Conservation (phyloP, 2,329 filamentous ascomycete genomes). For the Fusarium equiseti region DNA sequence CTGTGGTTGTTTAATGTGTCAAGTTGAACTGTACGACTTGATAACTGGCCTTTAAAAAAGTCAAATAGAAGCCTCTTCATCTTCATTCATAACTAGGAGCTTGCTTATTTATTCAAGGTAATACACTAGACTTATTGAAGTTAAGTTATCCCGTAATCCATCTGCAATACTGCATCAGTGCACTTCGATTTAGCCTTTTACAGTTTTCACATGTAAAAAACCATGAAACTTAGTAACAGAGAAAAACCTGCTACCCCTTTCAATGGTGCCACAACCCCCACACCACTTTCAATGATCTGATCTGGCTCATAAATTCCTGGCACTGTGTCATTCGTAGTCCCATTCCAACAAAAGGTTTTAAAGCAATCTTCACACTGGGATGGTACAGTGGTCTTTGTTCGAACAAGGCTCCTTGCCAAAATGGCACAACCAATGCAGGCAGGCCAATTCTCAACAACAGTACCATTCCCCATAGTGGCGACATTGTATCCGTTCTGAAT, state of each 20-base stretch:
- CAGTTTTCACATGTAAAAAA: neutral
- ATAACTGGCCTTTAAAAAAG: too few relatives aligned
- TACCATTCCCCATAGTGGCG: constrained; percentile 57
- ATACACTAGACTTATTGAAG: too few relatives aligned
- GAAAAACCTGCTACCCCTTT: neutral
- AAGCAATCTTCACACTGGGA: neutral
- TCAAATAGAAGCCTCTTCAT: too few relatives aligned
- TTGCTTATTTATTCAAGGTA: too few relatives aligned
- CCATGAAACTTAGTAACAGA: neutral
- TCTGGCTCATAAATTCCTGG: neutral
- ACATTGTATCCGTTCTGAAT: constrained; percentile 85
- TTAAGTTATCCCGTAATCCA: too few relatives aligned
- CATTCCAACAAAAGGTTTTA: neutral
- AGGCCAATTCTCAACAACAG: constrained; percentile 76
- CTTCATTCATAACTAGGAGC: too few relatives aligned
- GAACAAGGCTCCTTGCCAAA: neutral
- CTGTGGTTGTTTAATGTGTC: too few relatives aligned
- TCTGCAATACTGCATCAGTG: too few relatives aligned
- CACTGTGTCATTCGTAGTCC: neutral
- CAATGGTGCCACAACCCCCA: neutral
- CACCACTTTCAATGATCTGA: neutral
- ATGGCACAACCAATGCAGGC: constrained; percentile 82
- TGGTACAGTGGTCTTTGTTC: neutral
- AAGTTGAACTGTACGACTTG: too few relatives aligned
- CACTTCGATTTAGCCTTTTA: too few relatives aligned